Percentiles rank a stretch among this genome's conserved stretches.
Conservation (phyloP, 2,329 filamentous ascomycete genomes). For the Calonectria honghensis region DNA sequence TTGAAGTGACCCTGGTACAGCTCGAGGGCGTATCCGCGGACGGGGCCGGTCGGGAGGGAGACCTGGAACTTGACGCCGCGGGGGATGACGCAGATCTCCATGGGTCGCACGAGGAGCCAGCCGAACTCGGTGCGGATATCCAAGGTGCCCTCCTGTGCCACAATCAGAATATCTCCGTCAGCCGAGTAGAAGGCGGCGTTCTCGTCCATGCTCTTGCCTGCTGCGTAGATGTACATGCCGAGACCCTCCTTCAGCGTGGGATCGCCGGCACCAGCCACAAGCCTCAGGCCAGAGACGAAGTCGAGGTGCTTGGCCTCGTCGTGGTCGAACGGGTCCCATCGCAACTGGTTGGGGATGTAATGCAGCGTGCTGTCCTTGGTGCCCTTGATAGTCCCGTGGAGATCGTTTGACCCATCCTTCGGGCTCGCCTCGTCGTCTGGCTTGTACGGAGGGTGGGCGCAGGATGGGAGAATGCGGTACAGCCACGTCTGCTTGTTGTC, state of each 20-base stretch:
- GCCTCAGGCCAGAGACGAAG: constrained; percentile 76
- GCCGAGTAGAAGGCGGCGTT: constrained; percentile 88
- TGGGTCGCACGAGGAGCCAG: constrained; percentile 82
- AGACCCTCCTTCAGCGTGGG: constrained; percentile 86
- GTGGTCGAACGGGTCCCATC: constrained; percentile 88
- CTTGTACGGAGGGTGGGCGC: constrained; percentile 75
- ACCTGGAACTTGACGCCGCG: constrained; percentile 85
- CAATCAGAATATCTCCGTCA: constrained; percentile 86
- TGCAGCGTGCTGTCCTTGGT: constrained; percentile 54
- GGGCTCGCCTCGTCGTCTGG: constrained; percentile 61
- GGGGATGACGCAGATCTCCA: constrained; percentile 86
- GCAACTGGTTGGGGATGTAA: constrained; percentile 82
- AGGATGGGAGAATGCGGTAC: constrained; percentile 81
- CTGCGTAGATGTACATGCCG: constrained; percentile 88
- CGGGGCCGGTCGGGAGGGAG: constrained; percentile 75
- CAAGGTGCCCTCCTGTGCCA: constrained; percentile 83
- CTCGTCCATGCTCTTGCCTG: constrained; percentile 84
- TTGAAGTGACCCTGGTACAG: constrained; percentile 83
- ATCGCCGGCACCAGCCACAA: constrained; percentile 87
- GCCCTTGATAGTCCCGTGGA: constrained; percentile 44
- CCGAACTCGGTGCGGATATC: constrained; percentile 88
- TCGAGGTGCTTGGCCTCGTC: constrained; percentile 71
- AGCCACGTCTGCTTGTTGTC: constrained; percentile 84
- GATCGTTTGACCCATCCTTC: constrained; percentile 51
- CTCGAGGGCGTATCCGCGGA: constrained; percentile 84